These are phyloP conservation scores for Melaleuca quinquenervia DNA, from an alignment of 345 rosid genomes.

Conservation along the genomic window DNA sequence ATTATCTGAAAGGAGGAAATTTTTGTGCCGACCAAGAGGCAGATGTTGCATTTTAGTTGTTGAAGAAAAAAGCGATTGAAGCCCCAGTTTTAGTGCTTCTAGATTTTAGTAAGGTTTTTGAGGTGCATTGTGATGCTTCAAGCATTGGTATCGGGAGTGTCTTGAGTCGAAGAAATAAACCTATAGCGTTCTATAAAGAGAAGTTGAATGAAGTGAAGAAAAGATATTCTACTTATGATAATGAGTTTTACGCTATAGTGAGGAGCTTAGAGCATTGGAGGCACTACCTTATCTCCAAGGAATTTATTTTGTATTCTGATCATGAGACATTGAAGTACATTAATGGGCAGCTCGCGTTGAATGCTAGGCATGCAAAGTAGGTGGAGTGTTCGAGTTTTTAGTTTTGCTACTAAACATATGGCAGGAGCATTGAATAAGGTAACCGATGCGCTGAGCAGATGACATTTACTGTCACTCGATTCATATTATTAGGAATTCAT, in stretches of 20 bases:
- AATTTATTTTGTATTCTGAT: neutral
- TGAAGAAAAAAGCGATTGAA: neutral
- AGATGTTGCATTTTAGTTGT: neutral
- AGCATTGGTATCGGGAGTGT: neutral
- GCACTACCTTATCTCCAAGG: neutral
- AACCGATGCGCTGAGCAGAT: neutral
- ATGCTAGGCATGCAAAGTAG: neutral
- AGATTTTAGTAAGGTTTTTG: neutral
- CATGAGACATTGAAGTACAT: neutral
- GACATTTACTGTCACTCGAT: no score
- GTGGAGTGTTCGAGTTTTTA: neutral
- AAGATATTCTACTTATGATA: neutral
- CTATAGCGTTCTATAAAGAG: neutral
- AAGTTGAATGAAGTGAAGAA: neutral
- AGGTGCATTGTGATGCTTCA: neutral
- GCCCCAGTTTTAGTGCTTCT: neutral
- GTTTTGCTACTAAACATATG: neutral
- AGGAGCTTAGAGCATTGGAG: neutral
- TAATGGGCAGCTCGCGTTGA: neutral
- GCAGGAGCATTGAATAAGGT: neutral
- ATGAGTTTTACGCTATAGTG: neutral
- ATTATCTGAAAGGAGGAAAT: neutral
- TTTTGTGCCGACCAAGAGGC: neutral
- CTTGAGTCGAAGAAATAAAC: neutral
- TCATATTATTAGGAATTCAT: no score